Percentiles rank a stretch among this genome's conserved stretches.
Evolutionary conservation across 2,329 filamentous ascomycete genomes (phyloP).

Genomic region (Arthroderma sp.): DNA sequence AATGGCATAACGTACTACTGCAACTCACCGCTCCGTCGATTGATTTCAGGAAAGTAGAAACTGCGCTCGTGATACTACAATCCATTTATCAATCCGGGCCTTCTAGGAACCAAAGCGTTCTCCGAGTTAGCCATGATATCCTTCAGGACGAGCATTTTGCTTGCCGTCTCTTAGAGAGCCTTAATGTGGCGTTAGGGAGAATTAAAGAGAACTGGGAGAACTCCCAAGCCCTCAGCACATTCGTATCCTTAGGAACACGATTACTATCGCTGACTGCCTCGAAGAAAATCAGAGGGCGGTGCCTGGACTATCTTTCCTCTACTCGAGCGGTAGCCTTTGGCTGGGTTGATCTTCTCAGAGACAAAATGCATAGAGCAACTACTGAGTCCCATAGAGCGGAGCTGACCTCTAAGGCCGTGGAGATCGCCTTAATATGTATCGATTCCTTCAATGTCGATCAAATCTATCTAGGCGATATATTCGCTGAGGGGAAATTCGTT

Average conservation of each 20-base stretch:
- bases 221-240: conserved; percentile 26
- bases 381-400: conserved; percentile 16
- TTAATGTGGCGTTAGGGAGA: conserved; percentile 21
- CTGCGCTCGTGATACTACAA: conserved; percentile 37
- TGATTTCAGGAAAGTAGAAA: conserved; percentile 39
- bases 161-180: conserved; percentile 18
- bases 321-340: conserved; percentile 23
- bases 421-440: conserved; percentile 31
- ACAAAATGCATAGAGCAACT: conserved; percentile 12
- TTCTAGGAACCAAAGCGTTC: neutral
- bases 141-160: conserved; percentile 16
- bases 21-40: conserved; percentile 38
- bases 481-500: too few relatives aligned
- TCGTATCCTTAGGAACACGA: conserved; percentile 31
- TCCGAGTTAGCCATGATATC: conserved; percentile 15
- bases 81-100: conserved; percentile 37
- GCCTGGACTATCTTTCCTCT: conserved; percentile 20
- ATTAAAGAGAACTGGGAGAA: conserved; percentile 43
- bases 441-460: conserved; percentile 35
- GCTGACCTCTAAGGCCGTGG: conserved; percentile 23
- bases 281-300: conserved; percentile 11
- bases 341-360: conserved; percentile 29
- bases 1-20: conserved; percentile 44
- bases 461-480: conserved; percentile 15
- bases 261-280: conserved; percentile 29